These are phyloP conservation scores for Lentinula guzmanii DNA, from an alignment of 768 basidiomycete species.

Conservation along the genomic window DNA sequence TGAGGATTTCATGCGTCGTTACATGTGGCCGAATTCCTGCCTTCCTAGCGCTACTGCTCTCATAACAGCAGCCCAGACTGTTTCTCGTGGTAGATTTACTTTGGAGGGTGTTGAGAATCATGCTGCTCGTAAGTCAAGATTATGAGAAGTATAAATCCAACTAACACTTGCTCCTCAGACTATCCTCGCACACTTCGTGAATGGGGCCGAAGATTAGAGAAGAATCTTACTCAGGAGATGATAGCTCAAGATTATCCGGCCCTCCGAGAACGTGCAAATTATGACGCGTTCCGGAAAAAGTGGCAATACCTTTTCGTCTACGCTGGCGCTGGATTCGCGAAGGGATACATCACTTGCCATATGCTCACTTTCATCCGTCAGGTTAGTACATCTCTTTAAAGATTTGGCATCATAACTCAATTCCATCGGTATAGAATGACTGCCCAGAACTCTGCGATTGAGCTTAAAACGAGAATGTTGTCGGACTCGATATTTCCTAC, in stretches of 20 bases:
- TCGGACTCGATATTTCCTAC: neutral
- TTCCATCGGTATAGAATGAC: slow-evolving; percentile 35
- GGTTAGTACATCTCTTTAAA: slow-evolving; percentile 29
- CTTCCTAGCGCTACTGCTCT: slow-evolving; percentile 83
- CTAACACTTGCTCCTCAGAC: slow-evolving; percentile 28
- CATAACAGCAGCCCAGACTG: slow-evolving; percentile 63
- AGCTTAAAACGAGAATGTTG: slow-evolving; percentile 12
- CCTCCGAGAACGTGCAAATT: slow-evolving; percentile 48
- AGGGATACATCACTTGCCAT: slow-evolving; percentile 78
- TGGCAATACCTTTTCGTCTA: slow-evolving; percentile 84
- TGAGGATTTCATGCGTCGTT: slow-evolving; percentile 81
- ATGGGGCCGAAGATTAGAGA: slow-evolving; percentile 76
- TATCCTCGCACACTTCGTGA: slow-evolving; percentile 92
- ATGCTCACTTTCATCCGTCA: slow-evolving; percentile 72
- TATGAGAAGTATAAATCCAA: neutral
- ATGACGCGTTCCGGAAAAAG: slow-evolving; percentile 69
- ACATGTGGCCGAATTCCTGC: slow-evolving; percentile 89
- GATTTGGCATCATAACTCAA: neutral
- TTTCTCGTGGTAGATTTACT: slow-evolving; percentile 71
- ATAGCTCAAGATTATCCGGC: slow-evolving; percentile 56
- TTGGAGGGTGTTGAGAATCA: slow-evolving; percentile 84
- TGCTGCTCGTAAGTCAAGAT: slow-evolving; percentile 54
- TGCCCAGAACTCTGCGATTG: slow-evolving; percentile 44
- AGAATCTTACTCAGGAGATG: slow-evolving; percentile 53
- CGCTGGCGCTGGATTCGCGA: slow-evolving; percentile 72